Percentiles rank a stretch among this genome's conserved stretches.
Conservation (phyloP, 208 protist species). For the Trypanosoma caninum region DNA sequence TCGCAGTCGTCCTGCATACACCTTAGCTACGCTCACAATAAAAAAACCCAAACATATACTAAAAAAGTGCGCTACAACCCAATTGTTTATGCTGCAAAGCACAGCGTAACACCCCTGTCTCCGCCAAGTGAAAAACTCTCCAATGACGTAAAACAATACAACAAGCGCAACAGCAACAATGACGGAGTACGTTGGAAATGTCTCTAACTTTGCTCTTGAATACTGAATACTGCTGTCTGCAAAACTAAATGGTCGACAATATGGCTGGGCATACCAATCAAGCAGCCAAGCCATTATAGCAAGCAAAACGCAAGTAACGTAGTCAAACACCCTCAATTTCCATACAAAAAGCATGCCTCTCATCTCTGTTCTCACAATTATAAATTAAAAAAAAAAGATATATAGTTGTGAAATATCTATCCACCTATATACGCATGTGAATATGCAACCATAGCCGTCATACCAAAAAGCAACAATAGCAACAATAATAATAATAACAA, state of each 20-base stretch:
- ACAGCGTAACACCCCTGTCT: not conserved
- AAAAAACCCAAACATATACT: slow-evolving; percentile 43
- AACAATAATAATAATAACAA: not conserved
- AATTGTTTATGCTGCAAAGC: slow-evolving; percentile 1
- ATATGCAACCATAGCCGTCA: too few relatives aligned
- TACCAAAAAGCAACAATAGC: not conserved
- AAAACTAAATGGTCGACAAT: slow-evolving; percentile 19
- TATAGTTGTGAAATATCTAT: too few relatives aligned
- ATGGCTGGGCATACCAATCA: slow-evolving; percentile 14
- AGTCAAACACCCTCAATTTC: slow-evolving; percentile 43
- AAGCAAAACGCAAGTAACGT: slow-evolving; percentile 34
- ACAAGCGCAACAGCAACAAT: slow-evolving; percentile 17
- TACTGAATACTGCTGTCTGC: slow-evolving; percentile 13
- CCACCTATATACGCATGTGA: too few relatives aligned
- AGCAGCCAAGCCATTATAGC: slow-evolving; percentile 18
- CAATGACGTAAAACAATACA: slow-evolving; percentile 26
- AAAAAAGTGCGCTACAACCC: slow-evolving; percentile 31
- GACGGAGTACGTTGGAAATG: slow-evolving; percentile 22
- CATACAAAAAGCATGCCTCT: slow-evolving; percentile 3
- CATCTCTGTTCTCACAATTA: too few relatives aligned
- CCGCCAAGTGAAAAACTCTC: slow-evolving; percentile 24
- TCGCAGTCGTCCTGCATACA: slow-evolving; percentile 46
- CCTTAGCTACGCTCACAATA: slow-evolving; percentile 54
- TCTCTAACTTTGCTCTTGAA: not conserved
- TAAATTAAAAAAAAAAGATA: too few relatives aligned